Evolutionary conservation across 1,284 basidiomycete species (phyloP).

Genomic region (Apiotrichum sp.): DNA sequence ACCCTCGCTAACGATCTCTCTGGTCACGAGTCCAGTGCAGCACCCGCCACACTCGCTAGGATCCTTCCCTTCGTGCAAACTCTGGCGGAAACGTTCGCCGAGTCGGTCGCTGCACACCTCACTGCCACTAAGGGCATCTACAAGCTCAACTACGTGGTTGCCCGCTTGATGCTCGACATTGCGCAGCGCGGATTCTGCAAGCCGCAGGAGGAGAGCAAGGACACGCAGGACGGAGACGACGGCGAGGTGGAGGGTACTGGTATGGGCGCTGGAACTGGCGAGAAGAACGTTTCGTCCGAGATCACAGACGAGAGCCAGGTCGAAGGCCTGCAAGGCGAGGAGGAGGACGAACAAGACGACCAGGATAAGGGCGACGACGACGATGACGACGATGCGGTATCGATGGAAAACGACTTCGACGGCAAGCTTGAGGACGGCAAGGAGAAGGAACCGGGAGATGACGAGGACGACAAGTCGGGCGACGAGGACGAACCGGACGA

Average conservation of each 20-base stretch:
- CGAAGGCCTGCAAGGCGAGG: slow-evolving; percentile 78
- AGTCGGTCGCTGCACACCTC: slow-evolving; percentile 19
- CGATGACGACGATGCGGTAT: slow-evolving; percentile 58
- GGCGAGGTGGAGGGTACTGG: slow-evolving; percentile 64
- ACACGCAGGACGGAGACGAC: slow-evolving; percentile 53
- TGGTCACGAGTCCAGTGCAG: slow-evolving; percentile 7
- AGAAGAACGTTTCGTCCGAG: slow-evolving; percentile 82
- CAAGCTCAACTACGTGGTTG: slow-evolving; percentile 76
- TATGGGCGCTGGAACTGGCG: slow-evolving; percentile 75
- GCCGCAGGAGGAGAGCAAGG: slow-evolving; percentile 62
- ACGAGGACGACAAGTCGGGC: slow-evolving; percentile 54
- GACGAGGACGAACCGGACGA: slow-evolving; percentile 68
- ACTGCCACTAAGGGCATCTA: slow-evolving; percentile 62
- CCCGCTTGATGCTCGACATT: slow-evolving; percentile 66
- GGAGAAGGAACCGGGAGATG: slow-evolving; percentile 54
- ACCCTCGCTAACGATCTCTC: slow-evolving; percentile 11
- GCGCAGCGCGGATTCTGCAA: slow-evolving; percentile 88
- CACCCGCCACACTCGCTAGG: slow-evolving; percentile 26
- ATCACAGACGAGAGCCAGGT: slow-evolving; percentile 94
- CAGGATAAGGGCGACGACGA: slow-evolving; percentile 57
- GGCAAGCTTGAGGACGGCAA: slow-evolving; percentile 76
- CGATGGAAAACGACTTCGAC: slow-evolving; percentile 59
- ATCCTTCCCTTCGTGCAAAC: slow-evolving; percentile 50
- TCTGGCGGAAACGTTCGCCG: slow-evolving; percentile 55
- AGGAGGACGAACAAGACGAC: slow-evolving; percentile 54